Evolutionary conservation across 2,329 filamentous ascomycete genomes (phyloP), one percentile per base, ranked within the genome.

Genomic region (Cladosporium oxysporum): DNA sequence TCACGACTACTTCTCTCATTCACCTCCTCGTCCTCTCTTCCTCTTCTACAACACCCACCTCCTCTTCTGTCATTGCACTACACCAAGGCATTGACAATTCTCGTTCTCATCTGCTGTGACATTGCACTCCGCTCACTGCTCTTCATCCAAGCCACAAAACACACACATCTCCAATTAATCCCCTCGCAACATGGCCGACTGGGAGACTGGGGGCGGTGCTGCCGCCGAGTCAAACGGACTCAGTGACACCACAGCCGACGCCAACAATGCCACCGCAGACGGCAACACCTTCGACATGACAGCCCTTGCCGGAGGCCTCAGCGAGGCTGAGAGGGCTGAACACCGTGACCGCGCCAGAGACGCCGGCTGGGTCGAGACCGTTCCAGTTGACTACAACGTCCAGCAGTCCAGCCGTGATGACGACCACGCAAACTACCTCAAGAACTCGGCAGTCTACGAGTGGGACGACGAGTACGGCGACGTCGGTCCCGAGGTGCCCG

Each of bases 391-490:
- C 66, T 75, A 76, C 67, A 68, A 66, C 6, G 59, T 58, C 18
- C 71, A 71, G 64, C 62, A 71, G 67, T 4, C 57, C 5, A 67
- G 59, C 12, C 18, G 66, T 44, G 53, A 68, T 37, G 67, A 71
- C 58, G 64, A 60, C 3, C 26, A 49, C 35, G 50, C 67, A 47
- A 7, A 87, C 82, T 86, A 81, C 82, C 61, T 81, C 29, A 73
- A 81, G 44, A 85, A 85, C 64, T 89, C 87, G n/a, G 79, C 76
- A 0, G 83, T 90, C 52, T 98, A 98, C 72, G 87, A 93, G 73
- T 98, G 91, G 90, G 84, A 88, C 21, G 92, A 93, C 12, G 92
- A 96, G 2, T 91, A 85, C 71, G 95, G 94, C 2, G 94, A 98
- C 49, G 83, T 99, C 63, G 94, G 90, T 7, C 93, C 93, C 0